Base-by-base conservation (phyloP, 2,329 filamentous ascomycete genomes). In the Macrophomina tecta region DNA sequence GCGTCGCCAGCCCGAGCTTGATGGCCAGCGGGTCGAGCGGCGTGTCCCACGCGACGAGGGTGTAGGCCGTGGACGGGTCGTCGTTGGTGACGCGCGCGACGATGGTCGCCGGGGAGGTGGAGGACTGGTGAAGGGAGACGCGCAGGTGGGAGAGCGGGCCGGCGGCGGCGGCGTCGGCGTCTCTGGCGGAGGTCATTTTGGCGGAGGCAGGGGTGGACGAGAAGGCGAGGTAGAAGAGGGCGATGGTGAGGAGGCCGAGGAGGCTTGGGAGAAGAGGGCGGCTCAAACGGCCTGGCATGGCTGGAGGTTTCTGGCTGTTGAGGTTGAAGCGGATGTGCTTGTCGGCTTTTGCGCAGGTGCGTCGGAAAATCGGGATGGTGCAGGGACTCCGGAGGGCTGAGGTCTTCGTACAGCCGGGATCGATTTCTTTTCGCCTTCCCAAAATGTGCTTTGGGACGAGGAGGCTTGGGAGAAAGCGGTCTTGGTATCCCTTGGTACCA, bases 31-130 rank as follows among this genome's bases (percentile, higher is more conserved):
- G 68, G 66, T 82, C 80, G 45, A 82, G 70, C 14, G 79, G 79
- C 1, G 78, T 79, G 60, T 76, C 74, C 79, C 79, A 82, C 68
- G 73, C 76, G 30, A 79, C 70, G 5, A 82, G 61, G 0, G 79
- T 79, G 66, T 77, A 76, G 1, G 76, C 70, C 2, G 73, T 73
- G 9, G 72, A 69, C 1, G 74, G 72, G 48, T 73, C 72, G 51
- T 70, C 73, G 65, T 81, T 82, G 9, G 75, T 74, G 55, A 81
- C 69, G 0, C 75, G 78, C 23, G 80, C 73, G 14, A 74, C 70
- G 12, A 81, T 61, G 0, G 74, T 73, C 6, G 75, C 73, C 1
- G 77, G 76, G 14, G 68, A 69, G 7, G 69, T 70, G 6, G 73
- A 74, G 9, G 70, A 72, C 63, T 78, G 76, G 2, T 69, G 69